A percentile compares a stretch with the other conserved stretches of the same genome.
These are phyloP conservation scores for Rheum nobile DNA, from an alignment of 148 eudicot species.

Conservation along the genomic window DNA sequence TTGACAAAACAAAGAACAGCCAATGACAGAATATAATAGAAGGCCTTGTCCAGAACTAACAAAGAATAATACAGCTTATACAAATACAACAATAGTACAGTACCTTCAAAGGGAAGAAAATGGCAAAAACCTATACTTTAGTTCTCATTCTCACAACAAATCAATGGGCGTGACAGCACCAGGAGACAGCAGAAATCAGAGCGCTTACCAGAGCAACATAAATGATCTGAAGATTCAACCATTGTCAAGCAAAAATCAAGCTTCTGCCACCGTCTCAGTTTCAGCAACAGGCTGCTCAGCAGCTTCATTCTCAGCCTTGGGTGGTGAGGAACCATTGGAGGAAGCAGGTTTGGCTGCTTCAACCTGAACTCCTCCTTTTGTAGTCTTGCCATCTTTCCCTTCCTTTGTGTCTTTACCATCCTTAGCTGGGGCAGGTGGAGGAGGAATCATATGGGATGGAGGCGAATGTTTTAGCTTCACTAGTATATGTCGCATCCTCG, in stretches of 20 bases:
- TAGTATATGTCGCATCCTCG: conserved; percentile 82
- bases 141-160: neutral
- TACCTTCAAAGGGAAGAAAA: neutral
- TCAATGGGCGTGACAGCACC: neutral
- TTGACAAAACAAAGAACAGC: neutral
- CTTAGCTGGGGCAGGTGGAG: conserved; percentile 53
- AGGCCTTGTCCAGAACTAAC: conserved; percentile 2
- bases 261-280: conserved; percentile 25
- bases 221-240: neutral
- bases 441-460: conserved; percentile 77
- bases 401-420: conserved; percentile 47
- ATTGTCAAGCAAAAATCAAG: conserved; percentile 13
- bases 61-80: neutral
- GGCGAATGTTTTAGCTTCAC: conserved; percentile 88
- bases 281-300: conserved; percentile 34
- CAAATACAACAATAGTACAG: neutral
- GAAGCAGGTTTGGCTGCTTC: conserved; percentile 6
- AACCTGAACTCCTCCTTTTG: neutral
- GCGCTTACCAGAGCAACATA: neutral
- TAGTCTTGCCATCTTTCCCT: conserved; percentile 4
- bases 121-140: neutral
- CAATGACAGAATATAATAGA: neutral
- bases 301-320: conserved; percentile 28
- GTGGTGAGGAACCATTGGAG: conserved; percentile 20
- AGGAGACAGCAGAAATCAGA: neutral